Evolutionary conservation across 1,139 yeast genomes (phyloP), one percentile per base, ranked within the genome.

Genomic region (Yamadazyma atlantica): DNA sequence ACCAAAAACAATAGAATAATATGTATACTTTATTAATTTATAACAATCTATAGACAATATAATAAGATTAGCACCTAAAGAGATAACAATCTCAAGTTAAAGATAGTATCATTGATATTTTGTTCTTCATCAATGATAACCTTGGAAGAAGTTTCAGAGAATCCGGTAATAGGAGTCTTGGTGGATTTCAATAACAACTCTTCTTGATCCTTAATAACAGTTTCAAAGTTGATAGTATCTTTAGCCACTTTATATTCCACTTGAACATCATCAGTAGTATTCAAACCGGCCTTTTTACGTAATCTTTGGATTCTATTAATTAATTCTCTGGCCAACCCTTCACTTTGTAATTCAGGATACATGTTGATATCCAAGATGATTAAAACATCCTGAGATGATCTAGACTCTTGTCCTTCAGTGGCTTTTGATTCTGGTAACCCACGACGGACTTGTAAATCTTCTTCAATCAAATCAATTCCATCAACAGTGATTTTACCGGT

Each of bases 231-330:
- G 51, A 85, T 76, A 42, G 86, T 80, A 55, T 90, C 96, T 51
- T 80, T 78, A 44, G 72, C 58, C 48, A 90, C 62, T 46, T 78
- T 68, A 65, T 87, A 87, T 66, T 90, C 89, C 46, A 94, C 96
- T 50, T 78, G 69, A 37, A 94, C 94, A 53, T 94, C 98, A 58
- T 94, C 98, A 32, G 97, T 90, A 43, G 95, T 90, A 56, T 85
- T 87, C 57, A 94, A 75, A 29, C 96, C 96, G 46, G 88, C 90
- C 76, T 90, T 89, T 82, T 94, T 94, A 69, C 99, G 86, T 62
- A 90, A 80, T 66, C 96, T 85, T 75, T 94, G 99, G 51, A 94
- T 89, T 68, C 98, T 89, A 77, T 94, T 94, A 57, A 92, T 78
- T 58, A 94, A 76, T 64, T 94, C 98, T 71, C 99, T 87, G 6